Evolutionary conservation across 768 basidiomycete species (phyloP), one percentile per base, ranked within the genome.

Genomic region (Mycena epipterygia): DNA sequence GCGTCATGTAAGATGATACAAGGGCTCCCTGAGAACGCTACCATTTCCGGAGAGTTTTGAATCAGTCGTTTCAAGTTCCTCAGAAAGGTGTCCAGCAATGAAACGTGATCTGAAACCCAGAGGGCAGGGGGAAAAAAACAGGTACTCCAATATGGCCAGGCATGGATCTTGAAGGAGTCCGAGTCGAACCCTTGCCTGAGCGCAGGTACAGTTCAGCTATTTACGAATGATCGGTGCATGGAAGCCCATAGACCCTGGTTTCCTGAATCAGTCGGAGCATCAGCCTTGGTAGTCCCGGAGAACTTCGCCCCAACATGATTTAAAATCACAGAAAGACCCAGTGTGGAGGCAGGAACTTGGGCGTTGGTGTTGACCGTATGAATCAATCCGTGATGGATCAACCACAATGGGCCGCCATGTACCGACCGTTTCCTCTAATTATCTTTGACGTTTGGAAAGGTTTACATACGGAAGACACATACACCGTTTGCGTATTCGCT

Each of bases 161-260:
- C 39, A 41, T 41, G 39, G 39, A 41, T 41, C 39, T 41, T 41
- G 39, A 41, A 11, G 39, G 39, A 41, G 16, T 41, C 39, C 39
- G 39, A 41, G 39, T 41, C 39, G 39, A 41, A 41, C 39, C 39
- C 39, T 41, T 41, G 39, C 39, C 39, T 41, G 39, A 41, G 27
- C 57, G 57, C 57, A 55, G 53, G 32, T 55, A 55, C 53, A 55
- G 53, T 55, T 55, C 32, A 55, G 53, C 53, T 55, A 35, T 55
- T 55, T 55, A 55, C 53, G 53, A 55, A 35, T 55, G 53, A 55
- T 55, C 19, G 53, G 53, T 55, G 32, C 53, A 55, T 55, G 53
- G 53, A 30, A 55, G 53, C 32, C 32, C 17, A 55, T 55, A 55
- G 53, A 55, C 53, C 53, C 53, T 55, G 53, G 53, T 55, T 55